phyloP scores from a whole-genome alignment of 805 yeast genomes.

The Zygotorulaspora chibaensis region DNA sequence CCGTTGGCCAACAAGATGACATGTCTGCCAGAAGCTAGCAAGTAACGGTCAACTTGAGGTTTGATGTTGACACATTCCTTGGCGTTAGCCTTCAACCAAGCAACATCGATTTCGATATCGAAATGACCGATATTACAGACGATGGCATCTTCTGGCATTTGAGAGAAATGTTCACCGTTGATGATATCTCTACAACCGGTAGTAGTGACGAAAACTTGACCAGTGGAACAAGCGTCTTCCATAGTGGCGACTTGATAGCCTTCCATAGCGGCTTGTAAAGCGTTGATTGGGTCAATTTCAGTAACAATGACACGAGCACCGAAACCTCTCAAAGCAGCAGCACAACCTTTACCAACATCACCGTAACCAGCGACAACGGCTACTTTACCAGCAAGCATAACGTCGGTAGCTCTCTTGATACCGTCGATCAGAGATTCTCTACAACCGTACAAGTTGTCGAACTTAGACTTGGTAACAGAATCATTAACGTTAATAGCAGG shows the following conservation, averaged over 20 bases:
- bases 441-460: constrained; percentile 99
- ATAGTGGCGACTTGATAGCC: constrained; percentile 96
- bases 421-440: constrained; percentile 98
- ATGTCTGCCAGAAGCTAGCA: constrained; percentile 86
- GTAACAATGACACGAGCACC: constrained; percentile 98
- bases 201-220: constrained; percentile 98
- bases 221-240: constrained; percentile 87
- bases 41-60: constrained; percentile 98
- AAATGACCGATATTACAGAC: constrained; percentile 99
- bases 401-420: constrained; percentile 99
- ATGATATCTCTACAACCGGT: constrained; percentile 99
- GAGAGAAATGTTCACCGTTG: constrained; percentile 77
- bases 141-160: constrained; percentile 98
- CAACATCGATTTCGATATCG: constrained; percentile 98
- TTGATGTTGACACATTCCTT: constrained; percentile 92
- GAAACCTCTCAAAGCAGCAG: constrained; percentile 97
- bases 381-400: constrained; percentile 98
- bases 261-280: constrained; percentile 98
- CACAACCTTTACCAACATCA: constrained; percentile 99
- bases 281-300: constrained; percentile 98
- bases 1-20: constrained; percentile 96
- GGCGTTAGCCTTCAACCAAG: constrained; percentile 96
- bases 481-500: constrained; percentile 99
- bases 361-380: constrained; percentile 99
- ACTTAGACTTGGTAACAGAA: constrained; percentile 97